Percentiles rank a stretch among this genome's conserved stretches.
Evolutionary conservation across 306 rosid genomes (phyloP).

Genomic region (Lathyrus aphaca): DNA sequence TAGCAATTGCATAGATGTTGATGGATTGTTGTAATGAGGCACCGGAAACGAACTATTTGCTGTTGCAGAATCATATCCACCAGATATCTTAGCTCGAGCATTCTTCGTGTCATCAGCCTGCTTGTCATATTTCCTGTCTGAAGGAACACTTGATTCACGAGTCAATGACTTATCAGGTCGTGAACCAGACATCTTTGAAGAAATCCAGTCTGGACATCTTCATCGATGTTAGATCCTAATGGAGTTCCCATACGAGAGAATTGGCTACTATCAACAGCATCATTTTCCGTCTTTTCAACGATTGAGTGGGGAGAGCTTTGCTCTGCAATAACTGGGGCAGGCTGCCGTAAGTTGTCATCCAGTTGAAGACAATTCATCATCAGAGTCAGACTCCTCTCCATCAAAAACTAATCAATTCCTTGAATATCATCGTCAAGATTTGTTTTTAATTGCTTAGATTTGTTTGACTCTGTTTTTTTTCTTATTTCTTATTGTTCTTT

Average conservation of each 20-base stretch:
- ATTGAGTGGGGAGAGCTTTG: conserved; percentile 95
- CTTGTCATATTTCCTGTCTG: conserved; percentile 81
- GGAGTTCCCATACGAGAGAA: conserved; percentile 75
- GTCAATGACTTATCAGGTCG: conserved; percentile 73
- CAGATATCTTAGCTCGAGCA: conserved; percentile 53
- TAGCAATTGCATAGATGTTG: conserved; percentile 61
- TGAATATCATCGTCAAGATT: conserved; percentile 95
- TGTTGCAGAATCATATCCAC: conserved; percentile 65
- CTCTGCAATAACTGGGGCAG: conserved; percentile 66
- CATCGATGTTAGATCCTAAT: conserved; percentile 69
- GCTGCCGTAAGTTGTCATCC: conserved; percentile 83
- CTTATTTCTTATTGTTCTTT: too few relatives aligned
- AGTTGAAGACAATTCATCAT: conserved; percentile 91
- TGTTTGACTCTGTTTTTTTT: too few relatives aligned
- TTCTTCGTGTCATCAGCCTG: conserved; percentile 72
- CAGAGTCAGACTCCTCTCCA: conserved; percentile 89
- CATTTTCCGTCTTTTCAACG: conserved; percentile 95
- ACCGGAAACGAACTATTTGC: conserved; percentile 59
- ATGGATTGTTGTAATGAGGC: conserved; percentile 55
- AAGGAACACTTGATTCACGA: conserved; percentile 86
- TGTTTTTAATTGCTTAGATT: conserved; percentile 77
- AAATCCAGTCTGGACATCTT: conserved; percentile 77
- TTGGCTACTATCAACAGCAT: conserved; percentile 66
- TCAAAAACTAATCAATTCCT: conserved; percentile 96
- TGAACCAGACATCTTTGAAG: conserved; percentile 88